Evolutionary conservation across 192 early-diverging fungal genomes (phyloP).

Genomic region (Linnemannia exigua): DNA sequence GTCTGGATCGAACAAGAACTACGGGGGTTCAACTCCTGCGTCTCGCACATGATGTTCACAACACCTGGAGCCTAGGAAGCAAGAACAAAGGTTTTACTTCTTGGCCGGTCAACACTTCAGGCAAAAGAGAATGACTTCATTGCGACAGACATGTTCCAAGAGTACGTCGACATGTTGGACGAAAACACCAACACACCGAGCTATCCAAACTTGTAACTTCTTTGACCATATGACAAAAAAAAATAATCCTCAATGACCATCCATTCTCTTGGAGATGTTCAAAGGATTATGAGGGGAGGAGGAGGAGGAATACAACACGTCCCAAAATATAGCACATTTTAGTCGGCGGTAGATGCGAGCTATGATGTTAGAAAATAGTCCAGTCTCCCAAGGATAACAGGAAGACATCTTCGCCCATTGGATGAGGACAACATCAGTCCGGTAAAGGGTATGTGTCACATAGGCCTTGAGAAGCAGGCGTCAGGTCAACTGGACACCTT

Average conservation of each 20-base stretch:
- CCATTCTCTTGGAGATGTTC: background rate
- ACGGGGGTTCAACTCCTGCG: conserved; percentile 7
- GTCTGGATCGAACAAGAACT: conserved; percentile 1
- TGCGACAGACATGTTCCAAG: conserved; percentile 6
- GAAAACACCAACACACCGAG: background rate
- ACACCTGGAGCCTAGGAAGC: background rate
- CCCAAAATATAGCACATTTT: background rate
- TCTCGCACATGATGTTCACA: background rate
- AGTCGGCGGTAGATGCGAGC: background rate
- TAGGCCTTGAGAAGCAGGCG: no score
- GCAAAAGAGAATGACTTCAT: background rate
- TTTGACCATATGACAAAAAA: conserved; percentile 3
- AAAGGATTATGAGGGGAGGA: background rate
- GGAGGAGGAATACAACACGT: background rate
- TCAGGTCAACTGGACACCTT: no score
- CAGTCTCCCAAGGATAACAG: no score
- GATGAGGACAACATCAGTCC: no score
- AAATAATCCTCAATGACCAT: background rate
- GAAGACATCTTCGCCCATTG: no score
- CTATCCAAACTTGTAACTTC: background rate
- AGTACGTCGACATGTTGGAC: conserved; percentile 14
- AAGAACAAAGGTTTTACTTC: background rate
- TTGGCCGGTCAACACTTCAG: background rate
- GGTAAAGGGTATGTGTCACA: no score
- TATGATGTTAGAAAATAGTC: no score